phyloP scores from a whole-genome alignment of 495 filamentous ascomycete genomes.

The Neurospora sp. region DNA sequence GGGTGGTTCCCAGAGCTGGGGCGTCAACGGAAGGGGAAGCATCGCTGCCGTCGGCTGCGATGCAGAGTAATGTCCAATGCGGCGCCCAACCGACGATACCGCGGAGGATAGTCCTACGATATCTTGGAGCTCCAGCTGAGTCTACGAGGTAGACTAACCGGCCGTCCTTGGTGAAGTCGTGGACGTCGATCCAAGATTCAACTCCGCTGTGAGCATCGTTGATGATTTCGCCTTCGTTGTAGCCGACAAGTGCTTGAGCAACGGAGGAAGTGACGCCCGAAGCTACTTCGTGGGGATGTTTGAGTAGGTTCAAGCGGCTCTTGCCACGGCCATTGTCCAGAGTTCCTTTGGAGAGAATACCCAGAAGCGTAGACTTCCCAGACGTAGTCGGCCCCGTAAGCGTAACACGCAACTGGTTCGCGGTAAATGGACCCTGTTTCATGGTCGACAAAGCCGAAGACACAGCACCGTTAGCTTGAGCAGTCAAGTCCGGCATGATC shows the following conservation, averaged over 20 bases:
- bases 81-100: constrained; percentile 93
- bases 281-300: constrained; percentile 87
- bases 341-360: constrained; percentile 75
- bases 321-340: constrained; percentile 89
- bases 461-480: constrained; percentile 7
- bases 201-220: constrained; percentile 84
- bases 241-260: constrained; percentile 86
- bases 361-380: constrained; percentile 85
- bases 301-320: constrained; percentile 75
- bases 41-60: constrained; percentile 68
- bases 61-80: constrained; percentile 83
- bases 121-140: constrained; percentile 81
- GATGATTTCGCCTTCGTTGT: constrained; percentile 56
- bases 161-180: constrained; percentile 58
- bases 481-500: constrained; percentile 30
- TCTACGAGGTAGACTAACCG: constrained; percentile 82
- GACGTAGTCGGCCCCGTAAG: constrained; percentile 85
- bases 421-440: constrained; percentile 29
- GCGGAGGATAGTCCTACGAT: constrained; percentile 74
- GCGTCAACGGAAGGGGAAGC: constrained; percentile 24
- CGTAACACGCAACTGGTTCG: constrained; percentile 80
- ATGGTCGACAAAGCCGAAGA: constrained; percentile 9
- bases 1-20: constrained; percentile 15
- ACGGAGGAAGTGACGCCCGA: constrained; percentile 91
- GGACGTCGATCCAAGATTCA: constrained; percentile 90